Conservation (phyloP, 148 eudicot species). For the Gaultheria prostrata region DNA sequence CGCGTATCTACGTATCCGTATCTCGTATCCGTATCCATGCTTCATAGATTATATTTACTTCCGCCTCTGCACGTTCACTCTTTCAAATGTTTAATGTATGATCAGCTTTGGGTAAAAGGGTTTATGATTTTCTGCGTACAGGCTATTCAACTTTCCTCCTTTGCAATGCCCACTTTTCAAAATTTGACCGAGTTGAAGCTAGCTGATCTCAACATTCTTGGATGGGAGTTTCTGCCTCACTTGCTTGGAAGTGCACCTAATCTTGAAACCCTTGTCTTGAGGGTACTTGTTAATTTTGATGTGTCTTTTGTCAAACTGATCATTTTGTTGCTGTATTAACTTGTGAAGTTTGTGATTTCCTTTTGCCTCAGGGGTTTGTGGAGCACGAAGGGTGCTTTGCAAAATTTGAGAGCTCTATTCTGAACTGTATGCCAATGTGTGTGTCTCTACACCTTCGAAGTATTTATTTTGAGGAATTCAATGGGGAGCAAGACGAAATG, state of each 20-base stretch:
- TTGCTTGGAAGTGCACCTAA: not conserved
- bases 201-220: too few species aligned
- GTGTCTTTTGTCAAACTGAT: not conserved
- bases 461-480: not conserved
- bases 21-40: too few species aligned
- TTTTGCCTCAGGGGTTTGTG: not conserved
- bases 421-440: not conserved
- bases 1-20: too few species aligned
- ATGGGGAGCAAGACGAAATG: not conserved
- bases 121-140: too few species aligned
- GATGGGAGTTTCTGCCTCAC: too few species aligned
- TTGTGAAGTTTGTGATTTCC: not conserved
- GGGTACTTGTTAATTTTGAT: not conserved
- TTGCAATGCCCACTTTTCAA: too few species aligned
- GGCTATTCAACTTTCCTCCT: too few species aligned
- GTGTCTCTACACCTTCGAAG: not conserved
- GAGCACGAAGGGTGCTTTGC: not conserved
- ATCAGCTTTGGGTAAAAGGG: too few species aligned
- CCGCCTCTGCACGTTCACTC: too few species aligned
- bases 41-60: not conserved
- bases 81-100: too few species aligned
- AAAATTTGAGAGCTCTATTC: not conserved
- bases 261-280: not conserved
- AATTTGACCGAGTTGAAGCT: too few species aligned
- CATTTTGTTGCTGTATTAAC: not conserved